A percentile compares a stretch with the other conserved stretches of the same genome.
Conservation (phyloP, 306 rosid genomes). For the Canavalia ensiformis region DNA sequence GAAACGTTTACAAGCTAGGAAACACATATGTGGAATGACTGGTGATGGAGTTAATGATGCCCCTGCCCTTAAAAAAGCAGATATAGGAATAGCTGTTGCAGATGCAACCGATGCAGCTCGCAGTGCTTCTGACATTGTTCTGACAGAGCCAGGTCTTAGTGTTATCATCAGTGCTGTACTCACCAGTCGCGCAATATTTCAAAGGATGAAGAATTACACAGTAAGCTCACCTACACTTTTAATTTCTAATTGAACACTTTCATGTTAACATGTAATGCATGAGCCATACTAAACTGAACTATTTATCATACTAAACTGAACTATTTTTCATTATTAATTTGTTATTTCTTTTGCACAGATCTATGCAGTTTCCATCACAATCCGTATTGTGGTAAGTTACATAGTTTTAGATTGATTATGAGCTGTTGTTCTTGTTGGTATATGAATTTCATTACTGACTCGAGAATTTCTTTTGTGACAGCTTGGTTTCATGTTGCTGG, state of each 20-base stretch:
- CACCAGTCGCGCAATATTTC: conserved; percentile 94
- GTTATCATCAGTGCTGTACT: conserved; percentile 88
- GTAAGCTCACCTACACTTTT: conserved; percentile 52
- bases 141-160: conserved; percentile 89
- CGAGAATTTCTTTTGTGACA: conserved; percentile 51
- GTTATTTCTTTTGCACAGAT: conserved; percentile 63
- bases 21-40: conserved; percentile 90
- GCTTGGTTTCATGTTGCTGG: conserved; percentile 93
- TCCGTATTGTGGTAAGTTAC: conserved; percentile 84
- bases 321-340: neutral
- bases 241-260: neutral
- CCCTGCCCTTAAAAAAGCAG: conserved; percentile 88
- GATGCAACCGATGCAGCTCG: conserved; percentile 96
- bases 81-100: conserved; percentile 95
- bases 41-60: conserved; percentile 95
- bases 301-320: neutral
- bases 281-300: neutral
- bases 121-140: conserved; percentile 88
- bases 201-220: conserved; percentile 92
- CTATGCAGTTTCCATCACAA: conserved; percentile 89
- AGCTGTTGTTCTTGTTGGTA: conserved; percentile 27
- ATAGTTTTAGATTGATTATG: neutral
- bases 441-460: conserved; percentile 27
- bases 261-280: neutral
- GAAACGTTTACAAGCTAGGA: conserved; percentile 81